phyloP scores from a whole-genome alignment of 2,329 filamentous ascomycete species.

The Colletotrichum kahawae region DNA sequence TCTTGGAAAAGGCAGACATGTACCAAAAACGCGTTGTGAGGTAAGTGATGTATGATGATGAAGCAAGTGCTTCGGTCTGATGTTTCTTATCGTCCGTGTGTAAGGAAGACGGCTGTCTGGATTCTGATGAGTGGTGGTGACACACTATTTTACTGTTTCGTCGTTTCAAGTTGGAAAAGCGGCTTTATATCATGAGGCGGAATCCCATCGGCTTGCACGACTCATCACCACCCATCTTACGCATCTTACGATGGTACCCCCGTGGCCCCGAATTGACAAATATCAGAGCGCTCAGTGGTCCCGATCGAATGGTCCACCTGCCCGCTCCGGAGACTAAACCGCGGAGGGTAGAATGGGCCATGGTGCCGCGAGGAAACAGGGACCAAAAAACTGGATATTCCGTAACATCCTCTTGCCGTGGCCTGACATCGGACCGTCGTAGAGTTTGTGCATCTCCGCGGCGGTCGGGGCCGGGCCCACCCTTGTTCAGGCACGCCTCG shows the following conservation, averaged over 20 bases:
- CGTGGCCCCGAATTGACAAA: slow-evolving; percentile 6
- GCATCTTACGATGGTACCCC: not conserved
- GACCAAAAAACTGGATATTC: not conserved
- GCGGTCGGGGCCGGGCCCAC: not conserved
- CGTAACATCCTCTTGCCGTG: slow-evolving; percentile 8
- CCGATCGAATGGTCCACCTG: not conserved
- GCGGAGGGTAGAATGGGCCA: not conserved
- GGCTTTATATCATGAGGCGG: not conserved
- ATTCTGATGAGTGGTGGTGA: not conserved
- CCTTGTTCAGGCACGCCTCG: not conserved
- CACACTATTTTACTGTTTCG: not conserved
- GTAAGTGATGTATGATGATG: not conserved
- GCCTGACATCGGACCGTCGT: slow-evolving; percentile 15
- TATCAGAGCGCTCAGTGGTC: not conserved
- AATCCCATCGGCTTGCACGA: not conserved
- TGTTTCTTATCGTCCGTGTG: not conserved
- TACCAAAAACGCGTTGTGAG: not conserved
- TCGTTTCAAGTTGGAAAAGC: not conserved
- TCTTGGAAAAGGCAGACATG: not conserved
- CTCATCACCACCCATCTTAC: not conserved
- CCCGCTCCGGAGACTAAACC: slow-evolving; percentile 7
- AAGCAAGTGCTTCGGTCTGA: not conserved
- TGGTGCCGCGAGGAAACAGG: not conserved
- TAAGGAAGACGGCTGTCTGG: not conserved
- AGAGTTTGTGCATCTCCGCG: slow-evolving; percentile 15